Percentiles rank a stretch among this genome's conserved stretches.
phyloP scores from a whole-genome alignment of 768 basidiomycete species.

The Peribolospora kevripleyi region DNA sequence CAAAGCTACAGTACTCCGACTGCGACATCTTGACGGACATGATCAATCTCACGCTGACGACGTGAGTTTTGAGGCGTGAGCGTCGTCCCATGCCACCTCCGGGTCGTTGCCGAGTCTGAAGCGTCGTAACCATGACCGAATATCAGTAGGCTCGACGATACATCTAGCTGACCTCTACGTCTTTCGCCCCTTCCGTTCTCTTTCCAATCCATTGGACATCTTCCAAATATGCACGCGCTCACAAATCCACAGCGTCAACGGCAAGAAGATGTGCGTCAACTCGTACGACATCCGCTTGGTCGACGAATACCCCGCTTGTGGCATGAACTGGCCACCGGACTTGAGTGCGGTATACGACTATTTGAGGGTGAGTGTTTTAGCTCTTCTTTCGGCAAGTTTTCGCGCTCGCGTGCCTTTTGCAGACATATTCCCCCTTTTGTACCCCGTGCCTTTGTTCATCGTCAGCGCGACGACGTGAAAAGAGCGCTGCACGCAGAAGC shows the following conservation, averaged over 20 bases:
- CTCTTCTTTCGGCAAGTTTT: neutral
- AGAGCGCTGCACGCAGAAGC: conserved; percentile 52
- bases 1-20: too few species aligned
- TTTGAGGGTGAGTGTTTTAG: conserved; percentile 38
- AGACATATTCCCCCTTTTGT: neutral
- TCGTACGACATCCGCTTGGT: conserved; percentile 62
- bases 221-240: too few species aligned
- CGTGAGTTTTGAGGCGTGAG: too few species aligned
- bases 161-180: too few species aligned
- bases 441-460: neutral
- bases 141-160: too few species aligned
- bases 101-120: too few species aligned
- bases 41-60: too few species aligned
- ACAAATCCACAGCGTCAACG: conserved; percentile 31
- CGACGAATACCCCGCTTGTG: conserved; percentile 65
- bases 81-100: too few species aligned
- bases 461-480: conserved; percentile 56
- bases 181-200: too few species aligned
- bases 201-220: too few species aligned
- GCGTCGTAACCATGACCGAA: too few species aligned
- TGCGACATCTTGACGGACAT: too few species aligned
- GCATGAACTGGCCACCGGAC: conserved; percentile 94
- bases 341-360: conserved; percentile 49
- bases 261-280: conserved; percentile 56
- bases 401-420: neutral